Evolutionary conservation across 2,329 filamentous ascomycete species (phyloP).

Genomic region (Truncatella angustata): DNA sequence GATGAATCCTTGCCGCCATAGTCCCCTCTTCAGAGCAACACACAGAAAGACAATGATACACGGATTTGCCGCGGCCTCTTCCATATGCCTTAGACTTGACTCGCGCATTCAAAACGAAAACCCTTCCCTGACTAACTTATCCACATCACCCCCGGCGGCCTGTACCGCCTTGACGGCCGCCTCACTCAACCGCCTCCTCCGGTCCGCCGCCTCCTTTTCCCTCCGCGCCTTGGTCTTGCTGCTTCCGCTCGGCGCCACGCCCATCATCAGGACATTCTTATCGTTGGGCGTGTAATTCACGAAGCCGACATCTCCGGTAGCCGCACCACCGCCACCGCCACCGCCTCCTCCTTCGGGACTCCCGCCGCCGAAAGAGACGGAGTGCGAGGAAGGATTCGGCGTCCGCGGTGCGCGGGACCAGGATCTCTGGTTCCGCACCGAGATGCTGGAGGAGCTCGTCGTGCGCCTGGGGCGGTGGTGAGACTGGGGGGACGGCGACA

Average conservation of each 20-base stretch:
- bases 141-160: constrained; percentile 68
- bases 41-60: too few species aligned
- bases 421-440: constrained; percentile 36
- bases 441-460: constrained; percentile 19
- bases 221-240: constrained; percentile 92
- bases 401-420: constrained; percentile 25
- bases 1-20: too few species aligned
- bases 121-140: constrained; percentile 50
- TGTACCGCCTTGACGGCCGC: constrained; percentile 67
- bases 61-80: too few species aligned
- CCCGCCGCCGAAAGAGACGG: background rate
- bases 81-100: too few species aligned
- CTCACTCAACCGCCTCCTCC: constrained; percentile 65
- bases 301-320: constrained; percentile 54
- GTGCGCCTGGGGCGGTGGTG: constrained; percentile 15
- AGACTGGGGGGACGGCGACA: constrained; percentile 37
- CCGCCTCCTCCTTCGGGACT: constrained; percentile 17
- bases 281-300: constrained; percentile 90
- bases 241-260: constrained; percentile 87
- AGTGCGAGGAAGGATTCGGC: background rate
- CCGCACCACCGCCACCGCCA: constrained; percentile 23
- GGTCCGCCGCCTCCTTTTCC: constrained; percentile 83
- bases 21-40: too few species aligned
- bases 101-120: constrained; percentile 31
- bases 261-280: constrained; percentile 74